phyloP scores from a whole-genome alignment of 176 grass and related monocot species.

The Ensete ventricosum region DNA sequence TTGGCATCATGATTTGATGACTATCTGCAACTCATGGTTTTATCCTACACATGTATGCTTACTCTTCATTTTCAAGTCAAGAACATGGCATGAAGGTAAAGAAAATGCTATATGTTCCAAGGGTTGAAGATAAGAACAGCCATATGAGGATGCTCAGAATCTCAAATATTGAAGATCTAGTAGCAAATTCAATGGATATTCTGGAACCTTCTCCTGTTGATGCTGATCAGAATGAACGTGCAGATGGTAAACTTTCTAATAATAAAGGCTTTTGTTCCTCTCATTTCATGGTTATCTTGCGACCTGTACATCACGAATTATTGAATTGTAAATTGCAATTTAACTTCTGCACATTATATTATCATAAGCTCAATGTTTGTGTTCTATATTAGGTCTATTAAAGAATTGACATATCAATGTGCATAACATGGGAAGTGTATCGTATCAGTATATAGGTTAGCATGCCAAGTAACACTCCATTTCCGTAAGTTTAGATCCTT shows the following conservation, averaged over 20 bases:
- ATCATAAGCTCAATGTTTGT: not conserved
- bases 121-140: conserved; percentile 87
- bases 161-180: conserved; percentile 59
- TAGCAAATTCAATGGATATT: conserved; percentile 94
- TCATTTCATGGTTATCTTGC: not conserved
- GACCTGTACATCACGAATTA: not conserved
- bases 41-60: not conserved
- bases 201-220: conserved; percentile 69
- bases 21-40: not conserved
- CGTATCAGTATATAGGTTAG: not conserved
- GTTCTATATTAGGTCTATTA: not conserved
- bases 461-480: not conserved
- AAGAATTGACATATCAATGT: not conserved
- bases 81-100: conserved; percentile 29
- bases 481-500: no score
- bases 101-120: conserved; percentile 82
- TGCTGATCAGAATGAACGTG: conserved; percentile 39
- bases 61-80: conserved; percentile 34
- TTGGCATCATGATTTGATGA: not conserved
- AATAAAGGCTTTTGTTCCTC: not conserved
- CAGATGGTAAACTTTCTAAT: conserved; percentile 55
- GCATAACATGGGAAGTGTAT: not conserved
- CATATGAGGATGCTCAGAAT: conserved; percentile 93
- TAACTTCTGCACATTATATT: not conserved
- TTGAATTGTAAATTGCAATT: not conserved